Base-by-base conservation (phyloP, 2,329 filamentous ascomycete genomes). In the Cladosporium sp. region DNA sequence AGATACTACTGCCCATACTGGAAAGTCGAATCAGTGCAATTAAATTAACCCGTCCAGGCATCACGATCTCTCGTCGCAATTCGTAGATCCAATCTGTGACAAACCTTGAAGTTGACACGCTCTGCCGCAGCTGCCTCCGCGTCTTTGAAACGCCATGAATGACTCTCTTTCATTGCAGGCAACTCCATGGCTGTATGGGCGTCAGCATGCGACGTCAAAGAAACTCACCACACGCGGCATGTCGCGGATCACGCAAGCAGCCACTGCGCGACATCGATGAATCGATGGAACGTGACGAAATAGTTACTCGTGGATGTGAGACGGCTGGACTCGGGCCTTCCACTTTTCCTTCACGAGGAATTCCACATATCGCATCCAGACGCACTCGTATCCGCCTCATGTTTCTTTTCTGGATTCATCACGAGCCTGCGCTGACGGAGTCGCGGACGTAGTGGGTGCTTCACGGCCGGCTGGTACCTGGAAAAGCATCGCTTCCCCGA, bases 291-390 rank as follows among this genome's bases (percentile, higher is more conserved):
- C 40, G 10, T 46, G 40, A 46, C 40, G 40, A 46, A 14, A 35
- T 26, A 26, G 35, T 11, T 21, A n/a, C 28, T 56, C 53, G 53
- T 35, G 14, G 21, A 28, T 10, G 56, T 35, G 21, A 40, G 56
- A 46, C 56, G 56, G 56, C 26, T 59, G 56, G 56, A 35, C 23
- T 40, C 56, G 56, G 56, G 56, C 56, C 56, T 56, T 40, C 35
- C 35, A 40, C 4, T 2, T 16, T 52, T 55, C 31, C 52, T 55
- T 55, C 52, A 55, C 52, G 52, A 57, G 31, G 18, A 53, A 40
- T 40, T 28, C 55, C 31, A 40, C 53, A 37, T 4, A 26, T 31
- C 26, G 21, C 31, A 35, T 57, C 31, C 55, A 57, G 18, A 40
- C 26, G 18, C n/a, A 5, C 33, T 59, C 56, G 56, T 59, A 59